Evolutionary conservation across 306 rosid genomes (phyloP), one percentile per base, ranked within the genome.

Genomic region (Argentina anserina): DNA sequence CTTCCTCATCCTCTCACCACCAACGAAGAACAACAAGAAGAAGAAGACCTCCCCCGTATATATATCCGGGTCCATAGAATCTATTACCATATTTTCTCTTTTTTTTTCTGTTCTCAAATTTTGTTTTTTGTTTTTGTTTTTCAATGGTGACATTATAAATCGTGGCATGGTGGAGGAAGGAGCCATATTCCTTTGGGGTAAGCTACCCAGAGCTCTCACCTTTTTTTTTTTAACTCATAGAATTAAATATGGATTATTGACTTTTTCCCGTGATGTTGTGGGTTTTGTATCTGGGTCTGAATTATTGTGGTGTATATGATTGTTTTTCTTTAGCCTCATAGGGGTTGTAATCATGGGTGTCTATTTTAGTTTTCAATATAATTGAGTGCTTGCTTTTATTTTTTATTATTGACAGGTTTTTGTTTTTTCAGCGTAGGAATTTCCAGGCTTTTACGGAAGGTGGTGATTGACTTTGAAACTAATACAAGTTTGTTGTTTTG

Each of bases 401-500:
- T 59, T 37, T 67, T 40, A 21, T 66, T 73, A 41, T 79, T 58
- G 66, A 71, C 64, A 81, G 40, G 68, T 33, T 65, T 45, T 70
- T 36, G 1, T 83, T 20, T 13, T 82, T 31, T 33, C 42, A 61
- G 59, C 70, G 83, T 81, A 69, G 82, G 80, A 77, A 77, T 88
- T 89, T 80, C 69, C 93, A 87, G 93, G 85, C 92, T 79, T 75
- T 81, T 78, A 83, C 89, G 83, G 85, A 86, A 84, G 88, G 86
- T 76, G 87, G 88, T 45, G 43, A 82, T 87, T 88, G 95, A 84
- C 93, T 90, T 89, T 81, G 84, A 65, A 66, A 77, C 82, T 67
- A 41, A 76, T 61, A 77, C 42, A 79, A 76, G 47, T 74, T 74
- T 46, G 11, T 79, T 71, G 56, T 45, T 40, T 34, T 78, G 67